A percentile compares a stretch with the other conserved stretches of the same genome.
Evolutionary conservation across 2,329 filamentous ascomycete genomes (phyloP).

Genomic region (Fusarium hostae): DNA sequence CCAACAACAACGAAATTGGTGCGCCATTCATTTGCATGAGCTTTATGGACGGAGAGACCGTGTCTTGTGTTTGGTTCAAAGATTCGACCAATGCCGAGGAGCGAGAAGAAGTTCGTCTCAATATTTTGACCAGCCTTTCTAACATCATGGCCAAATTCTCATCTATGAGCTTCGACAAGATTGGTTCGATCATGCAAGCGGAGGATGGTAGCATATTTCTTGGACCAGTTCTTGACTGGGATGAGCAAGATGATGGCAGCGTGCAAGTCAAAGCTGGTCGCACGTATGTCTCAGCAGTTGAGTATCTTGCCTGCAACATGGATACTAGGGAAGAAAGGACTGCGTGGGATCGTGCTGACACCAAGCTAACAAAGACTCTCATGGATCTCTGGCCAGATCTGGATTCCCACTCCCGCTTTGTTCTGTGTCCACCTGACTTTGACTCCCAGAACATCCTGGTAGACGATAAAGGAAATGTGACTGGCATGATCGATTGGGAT

Average conservation of each 20-base stretch:
- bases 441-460: conserved; percentile 8
- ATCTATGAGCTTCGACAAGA: background rate
- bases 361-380: too few species aligned
- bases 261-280: background rate
- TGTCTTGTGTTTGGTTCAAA: conserved; percentile 3
- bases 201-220: background rate
- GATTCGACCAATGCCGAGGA: background rate
- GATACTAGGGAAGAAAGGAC: too few species aligned
- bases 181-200: background rate
- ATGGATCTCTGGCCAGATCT: too few species aligned
- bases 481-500: background rate
- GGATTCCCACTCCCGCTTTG: background rate
- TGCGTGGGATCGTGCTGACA: too few species aligned
- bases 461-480: background rate
- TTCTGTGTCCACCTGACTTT: background rate
- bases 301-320: background rate
- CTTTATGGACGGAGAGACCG: background rate
- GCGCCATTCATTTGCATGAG: conserved; percentile 6
- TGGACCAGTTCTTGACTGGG: background rate
- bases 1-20: background rate
- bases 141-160: background rate
- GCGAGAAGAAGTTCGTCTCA: background rate
- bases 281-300: background rate
- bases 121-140: background rate
- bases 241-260: background rate